Conservation (phyloP, 2,329 filamentous ascomycete species). For the Stemphylium vesicarium region DNA sequence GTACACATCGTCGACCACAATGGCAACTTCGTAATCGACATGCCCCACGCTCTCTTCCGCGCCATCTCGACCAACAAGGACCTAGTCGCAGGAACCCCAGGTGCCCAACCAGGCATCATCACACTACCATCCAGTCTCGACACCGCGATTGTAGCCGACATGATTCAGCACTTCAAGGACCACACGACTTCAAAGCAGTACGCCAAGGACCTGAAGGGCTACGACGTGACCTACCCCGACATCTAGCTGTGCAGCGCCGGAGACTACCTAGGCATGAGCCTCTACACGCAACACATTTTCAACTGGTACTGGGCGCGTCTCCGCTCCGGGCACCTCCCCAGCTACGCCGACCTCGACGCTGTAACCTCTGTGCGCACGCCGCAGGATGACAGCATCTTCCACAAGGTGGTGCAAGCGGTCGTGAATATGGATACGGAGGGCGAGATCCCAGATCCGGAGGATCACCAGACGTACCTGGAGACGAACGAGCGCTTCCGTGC, state of each 20-base stretch:
- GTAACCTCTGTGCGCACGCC: not conserved
- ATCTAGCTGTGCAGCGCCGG: slow-evolving; percentile 1
- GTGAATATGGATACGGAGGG: not conserved
- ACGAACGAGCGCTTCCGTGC: slow-evolving; percentile 1
- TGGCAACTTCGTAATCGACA: not conserved
- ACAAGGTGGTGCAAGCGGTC: not conserved
- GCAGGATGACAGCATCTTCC: not conserved
- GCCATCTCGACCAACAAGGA: not conserved
- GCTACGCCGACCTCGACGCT: not conserved
- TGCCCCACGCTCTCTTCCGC: not conserved
- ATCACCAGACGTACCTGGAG: not conserved
- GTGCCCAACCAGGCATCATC: not conserved
- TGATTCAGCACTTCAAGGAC: not conserved
- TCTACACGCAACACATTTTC: slow-evolving; percentile 4
- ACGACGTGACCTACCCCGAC: not conserved
- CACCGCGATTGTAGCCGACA: not conserved
- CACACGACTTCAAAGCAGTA: not conserved
- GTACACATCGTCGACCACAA: not conserved
- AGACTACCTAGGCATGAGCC: slow-evolving; percentile 2
- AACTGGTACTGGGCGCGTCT: slow-evolving; percentile 6
- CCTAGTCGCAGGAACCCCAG: not conserved
- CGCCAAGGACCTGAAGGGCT: not conserved
- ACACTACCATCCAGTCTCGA: not conserved
- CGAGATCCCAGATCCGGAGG: not conserved
- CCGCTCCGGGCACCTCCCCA: not conserved